These are phyloP conservation scores for Microsporum audouinii DNA, from an alignment of 2,329 filamentous ascomycete species.

Conservation along the genomic window DNA sequence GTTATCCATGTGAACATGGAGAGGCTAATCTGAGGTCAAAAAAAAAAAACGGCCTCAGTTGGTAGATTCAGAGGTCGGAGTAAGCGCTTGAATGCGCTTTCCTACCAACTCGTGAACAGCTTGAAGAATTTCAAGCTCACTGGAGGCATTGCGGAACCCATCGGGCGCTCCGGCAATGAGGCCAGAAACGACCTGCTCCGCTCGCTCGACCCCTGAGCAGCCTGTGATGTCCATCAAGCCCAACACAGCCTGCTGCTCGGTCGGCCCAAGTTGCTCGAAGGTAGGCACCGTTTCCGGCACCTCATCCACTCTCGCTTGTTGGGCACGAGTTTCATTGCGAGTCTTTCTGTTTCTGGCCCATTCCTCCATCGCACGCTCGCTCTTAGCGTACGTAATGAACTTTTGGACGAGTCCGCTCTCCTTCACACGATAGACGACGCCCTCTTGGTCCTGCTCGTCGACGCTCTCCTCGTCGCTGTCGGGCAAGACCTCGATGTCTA, in stretches of 20 bases:
- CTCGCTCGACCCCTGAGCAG: conserved; percentile 15
- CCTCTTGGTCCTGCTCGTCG: conserved; percentile 49
- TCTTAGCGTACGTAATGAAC: conserved; percentile 56
- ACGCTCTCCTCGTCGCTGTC: conserved; percentile 44
- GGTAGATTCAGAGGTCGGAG: conserved; percentile 10
- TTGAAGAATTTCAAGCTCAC: conserved; percentile 23
- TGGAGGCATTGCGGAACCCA: conserved; percentile 18
- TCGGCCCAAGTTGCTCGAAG: conserved; percentile 19
- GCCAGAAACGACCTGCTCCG: conserved; percentile 23
- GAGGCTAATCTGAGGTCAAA: background rate
- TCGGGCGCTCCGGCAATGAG: conserved; percentile 21
- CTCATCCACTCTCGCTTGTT: background rate
- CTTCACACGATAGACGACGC: conserved; percentile 53
- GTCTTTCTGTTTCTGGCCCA: background rate
- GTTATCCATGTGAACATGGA: background rate
- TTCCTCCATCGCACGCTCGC: conserved; percentile 10
- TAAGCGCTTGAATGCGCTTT: conserved; percentile 21
- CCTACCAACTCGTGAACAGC: conserved; percentile 24
- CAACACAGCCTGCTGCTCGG: conserved; percentile 24
- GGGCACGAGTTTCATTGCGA: background rate
- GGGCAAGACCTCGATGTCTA: conserved; percentile 56
- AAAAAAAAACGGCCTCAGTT: conserved; percentile 4
- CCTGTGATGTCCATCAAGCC: conserved; percentile 24
- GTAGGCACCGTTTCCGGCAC: conserved; percentile 15
- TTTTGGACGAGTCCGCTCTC: conserved; percentile 56